A percentile compares a stretch with the other conserved stretches of the same genome.
phyloP scores from a whole-genome alignment of 1,139 yeast species.

The Candida sanyaensis region DNA sequence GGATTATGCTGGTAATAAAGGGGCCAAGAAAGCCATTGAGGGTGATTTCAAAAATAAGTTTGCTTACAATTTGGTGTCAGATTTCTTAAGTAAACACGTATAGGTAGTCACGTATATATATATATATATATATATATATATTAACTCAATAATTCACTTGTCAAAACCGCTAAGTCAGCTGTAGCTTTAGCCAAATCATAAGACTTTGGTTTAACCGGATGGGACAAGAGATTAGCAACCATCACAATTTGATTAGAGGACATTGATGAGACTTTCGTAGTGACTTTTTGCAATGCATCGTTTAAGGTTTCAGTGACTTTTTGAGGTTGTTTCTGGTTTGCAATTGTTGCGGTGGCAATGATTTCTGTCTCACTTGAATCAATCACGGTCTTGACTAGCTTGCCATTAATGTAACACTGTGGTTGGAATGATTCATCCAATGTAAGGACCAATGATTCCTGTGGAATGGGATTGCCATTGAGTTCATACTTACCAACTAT shows the following conservation, averaged over 20 bases:
- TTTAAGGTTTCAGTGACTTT: neutral
- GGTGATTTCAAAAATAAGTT: conserved; percentile 32
- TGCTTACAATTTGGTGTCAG: conserved; percentile 13
- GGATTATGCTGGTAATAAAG: conserved; percentile 26
- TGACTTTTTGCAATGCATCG: neutral
- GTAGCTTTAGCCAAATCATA: neutral
- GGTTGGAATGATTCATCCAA: conserved; percentile 8
- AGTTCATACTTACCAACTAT: conserved; percentile 32
- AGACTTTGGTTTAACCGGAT: no score
- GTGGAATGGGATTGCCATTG: conserved; percentile 7
- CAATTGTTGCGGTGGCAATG: conserved; percentile 29
- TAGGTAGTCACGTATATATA: conserved; percentile 13
- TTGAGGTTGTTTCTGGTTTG: conserved; percentile 19
- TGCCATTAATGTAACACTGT: conserved; percentile 4
- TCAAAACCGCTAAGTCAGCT: neutral
- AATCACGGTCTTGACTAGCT: conserved; percentile 16
- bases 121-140: no score
- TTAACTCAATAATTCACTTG: neutral
- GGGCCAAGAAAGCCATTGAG: conserved; percentile 24
- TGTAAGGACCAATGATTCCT: conserved; percentile 4
- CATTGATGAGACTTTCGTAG: no score
- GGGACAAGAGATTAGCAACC: no score
- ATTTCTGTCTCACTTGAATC: conserved; percentile 25
- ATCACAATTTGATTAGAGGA: no score
- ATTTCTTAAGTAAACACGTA: conserved; percentile 10